phyloP scores from a whole-genome alignment of 805 yeast genomes.

The Starmerella vitae region DNA sequence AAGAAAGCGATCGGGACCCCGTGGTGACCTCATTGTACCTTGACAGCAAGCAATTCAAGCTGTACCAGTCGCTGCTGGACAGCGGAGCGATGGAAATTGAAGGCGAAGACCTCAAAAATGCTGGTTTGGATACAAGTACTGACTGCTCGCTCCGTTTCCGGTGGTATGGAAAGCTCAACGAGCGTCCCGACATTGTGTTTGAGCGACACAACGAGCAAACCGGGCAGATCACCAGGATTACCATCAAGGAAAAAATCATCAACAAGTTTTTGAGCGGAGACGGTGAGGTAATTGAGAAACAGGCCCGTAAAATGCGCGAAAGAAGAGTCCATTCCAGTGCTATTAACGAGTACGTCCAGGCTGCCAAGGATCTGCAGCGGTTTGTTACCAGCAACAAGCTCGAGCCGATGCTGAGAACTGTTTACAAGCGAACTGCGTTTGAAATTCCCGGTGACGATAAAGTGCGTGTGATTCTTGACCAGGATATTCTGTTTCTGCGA shows the following conservation, averaged over 20 bases:
- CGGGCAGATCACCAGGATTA: slow-evolving; percentile 46
- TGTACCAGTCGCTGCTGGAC: slow-evolving; percentile 71
- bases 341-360: slow-evolving; percentile 39
- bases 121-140: slow-evolving; percentile 27
- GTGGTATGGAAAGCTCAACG: slow-evolving; percentile 74
- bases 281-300: slow-evolving; percentile 35
- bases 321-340: slow-evolving; percentile 43
- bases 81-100: slow-evolving; percentile 29
- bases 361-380: slow-evolving; percentile 46
- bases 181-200: slow-evolving; percentile 62
- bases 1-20: slow-evolving; percentile 46
- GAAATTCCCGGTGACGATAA: slow-evolving; percentile 97
- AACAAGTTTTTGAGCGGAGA: slow-evolving; percentile 53
- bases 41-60: slow-evolving; percentile 68
- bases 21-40: slow-evolving; percentile 75
- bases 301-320: slow-evolving; percentile 47
- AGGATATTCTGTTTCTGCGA: slow-evolving; percentile 73
- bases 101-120: neutral
- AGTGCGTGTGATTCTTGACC: slow-evolving; percentile 78
- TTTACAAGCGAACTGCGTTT: slow-evolving; percentile 85
- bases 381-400: slow-evolving; percentile 53
- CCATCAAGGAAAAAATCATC: slow-evolving; percentile 68
- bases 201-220: slow-evolving; percentile 50
- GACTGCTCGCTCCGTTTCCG: slow-evolving; percentile 71
- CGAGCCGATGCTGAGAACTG: slow-evolving; percentile 77